Percentiles rank a stretch among this genome's conserved stretches.
Conservation (phyloP, 2,329 filamentous ascomycete genomes). For the Ophiocordyceps sinensis region DNA sequence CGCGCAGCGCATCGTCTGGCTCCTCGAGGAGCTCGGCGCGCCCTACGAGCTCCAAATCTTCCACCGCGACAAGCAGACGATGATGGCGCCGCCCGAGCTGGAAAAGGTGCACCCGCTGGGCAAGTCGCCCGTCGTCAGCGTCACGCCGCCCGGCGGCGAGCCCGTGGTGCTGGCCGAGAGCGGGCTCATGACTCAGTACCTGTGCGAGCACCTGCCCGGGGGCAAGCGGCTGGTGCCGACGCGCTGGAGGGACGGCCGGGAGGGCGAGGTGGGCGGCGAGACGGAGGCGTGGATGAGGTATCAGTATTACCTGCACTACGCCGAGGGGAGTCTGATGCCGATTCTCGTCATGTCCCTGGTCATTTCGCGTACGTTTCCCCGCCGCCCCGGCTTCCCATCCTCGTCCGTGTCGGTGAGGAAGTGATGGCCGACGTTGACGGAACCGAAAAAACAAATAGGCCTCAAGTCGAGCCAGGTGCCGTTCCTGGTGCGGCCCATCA, state of each 20-base stretch:
- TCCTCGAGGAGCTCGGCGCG: constrained; percentile 68
- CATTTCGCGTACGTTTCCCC: constrained; percentile 26
- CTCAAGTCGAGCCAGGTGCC: constrained; percentile 32
- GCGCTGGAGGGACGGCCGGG: constrained; percentile 41
- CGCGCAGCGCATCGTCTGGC: constrained; percentile 71
- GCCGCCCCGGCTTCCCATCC: background rate
- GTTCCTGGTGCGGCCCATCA: constrained; percentile 39
- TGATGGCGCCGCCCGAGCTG: constrained; percentile 61
- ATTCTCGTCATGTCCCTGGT: constrained; percentile 51
- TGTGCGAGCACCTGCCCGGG: constrained; percentile 48
- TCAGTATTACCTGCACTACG: constrained; percentile 66
- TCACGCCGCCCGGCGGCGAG: constrained; percentile 32
- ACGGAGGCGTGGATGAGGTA: constrained; percentile 45
- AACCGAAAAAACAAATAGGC: constrained; percentile 12
- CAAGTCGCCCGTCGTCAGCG: constrained; percentile 66
- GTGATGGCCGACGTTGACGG: background rate
- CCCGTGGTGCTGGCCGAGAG: constrained; percentile 64
- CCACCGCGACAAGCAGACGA: constrained; percentile 48
- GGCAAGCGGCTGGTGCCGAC: constrained; percentile 33
- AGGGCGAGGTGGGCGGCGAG: constrained; percentile 43
- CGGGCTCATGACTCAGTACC: constrained; percentile 66
- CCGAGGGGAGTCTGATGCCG: constrained; percentile 72
- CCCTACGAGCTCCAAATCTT: constrained; percentile 70
- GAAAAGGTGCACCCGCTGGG: constrained; percentile 71
- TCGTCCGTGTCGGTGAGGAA: background rate